A percentile compares a stretch with the other conserved stretches of the same genome.
Conservation (phyloP, 1,139 yeast genomes). For the Zygoascus meyerae region DNA sequence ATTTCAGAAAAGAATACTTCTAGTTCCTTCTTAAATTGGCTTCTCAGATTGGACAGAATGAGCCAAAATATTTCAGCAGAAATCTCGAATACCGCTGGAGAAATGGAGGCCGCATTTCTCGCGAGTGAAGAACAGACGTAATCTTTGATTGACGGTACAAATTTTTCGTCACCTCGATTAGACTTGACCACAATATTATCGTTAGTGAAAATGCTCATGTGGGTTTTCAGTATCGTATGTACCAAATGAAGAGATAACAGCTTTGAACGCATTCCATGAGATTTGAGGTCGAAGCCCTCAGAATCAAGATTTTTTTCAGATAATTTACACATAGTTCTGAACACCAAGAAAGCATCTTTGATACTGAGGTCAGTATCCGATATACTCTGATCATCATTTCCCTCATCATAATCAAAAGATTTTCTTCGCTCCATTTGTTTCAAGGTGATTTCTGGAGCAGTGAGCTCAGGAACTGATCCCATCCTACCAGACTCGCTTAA, state of each 20-base stretch:
- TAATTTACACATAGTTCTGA: constrained; percentile 90
- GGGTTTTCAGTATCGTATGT: constrained; percentile 78
- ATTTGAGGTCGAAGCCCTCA: constrained; percentile 70
- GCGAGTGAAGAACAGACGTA: constrained; percentile 78
- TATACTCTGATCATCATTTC: constrained; percentile 4
- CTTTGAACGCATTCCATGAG: constrained; percentile 89
- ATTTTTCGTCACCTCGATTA: constrained; percentile 53
- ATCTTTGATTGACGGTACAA: constrained; percentile 78
- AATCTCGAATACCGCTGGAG: constrained; percentile 88
- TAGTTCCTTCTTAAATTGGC: constrained; percentile 84
- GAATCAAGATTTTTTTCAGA: constrained; percentile 77
- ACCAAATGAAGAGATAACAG: constrained; percentile 80
- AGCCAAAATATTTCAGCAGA: constrained; percentile 93
- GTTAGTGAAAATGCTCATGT: constrained; percentile 75
- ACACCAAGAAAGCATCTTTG: constrained; percentile 87
- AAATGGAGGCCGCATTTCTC: constrained; percentile 86
- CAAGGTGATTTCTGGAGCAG: constrained; percentile 20
- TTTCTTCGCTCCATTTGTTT: constrained; percentile 22
- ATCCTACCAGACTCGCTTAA: neutral
- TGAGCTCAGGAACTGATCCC: neutral
- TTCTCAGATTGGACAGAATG: constrained; percentile 71
- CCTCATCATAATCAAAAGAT: constrained; percentile 18
- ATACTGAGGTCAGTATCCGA: constrained; percentile 52
- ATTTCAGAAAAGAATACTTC: constrained; percentile 92
- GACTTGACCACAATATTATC: constrained; percentile 56